Conservation (phyloP, 768 basidiomycete species). For the Psilocybe cubensis region DNA sequence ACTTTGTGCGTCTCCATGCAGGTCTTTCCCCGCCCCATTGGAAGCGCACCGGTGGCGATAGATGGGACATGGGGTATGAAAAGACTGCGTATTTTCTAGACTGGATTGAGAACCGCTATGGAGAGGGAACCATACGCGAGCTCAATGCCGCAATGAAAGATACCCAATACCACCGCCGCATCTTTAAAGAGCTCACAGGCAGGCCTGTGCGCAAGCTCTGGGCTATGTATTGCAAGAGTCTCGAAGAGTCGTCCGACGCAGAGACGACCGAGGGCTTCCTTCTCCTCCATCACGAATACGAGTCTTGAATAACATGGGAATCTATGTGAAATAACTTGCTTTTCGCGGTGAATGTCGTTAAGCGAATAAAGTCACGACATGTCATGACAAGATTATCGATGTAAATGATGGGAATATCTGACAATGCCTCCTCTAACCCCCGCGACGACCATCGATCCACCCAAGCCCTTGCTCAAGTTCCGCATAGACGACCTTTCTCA, state of each 20-base stretch:
- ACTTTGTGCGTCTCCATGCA: slow-evolving; percentile 71
- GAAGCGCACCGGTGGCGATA: slow-evolving; percentile 47
- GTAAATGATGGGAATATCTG: background rate
- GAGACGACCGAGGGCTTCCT: background rate
- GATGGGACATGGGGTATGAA: slow-evolving; percentile 80
- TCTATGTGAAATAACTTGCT: too few species aligned
- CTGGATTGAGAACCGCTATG: slow-evolving; percentile 62
- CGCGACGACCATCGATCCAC: slow-evolving; percentile 33
- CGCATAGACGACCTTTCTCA: slow-evolving; percentile 61
- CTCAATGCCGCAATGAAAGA: slow-evolving; percentile 61
- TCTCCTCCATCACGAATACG: background rate
- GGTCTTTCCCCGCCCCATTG: slow-evolving; percentile 73
- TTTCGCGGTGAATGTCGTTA: background rate
- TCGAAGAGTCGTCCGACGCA: slow-evolving; percentile 1
- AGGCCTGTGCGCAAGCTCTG: slow-evolving; percentile 17
- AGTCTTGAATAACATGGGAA: background rate
- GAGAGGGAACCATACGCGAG: slow-evolving; percentile 55
- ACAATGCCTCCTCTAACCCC: background rate
- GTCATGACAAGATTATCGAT: background rate
- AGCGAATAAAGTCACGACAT: background rate
- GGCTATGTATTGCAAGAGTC: slow-evolving; percentile 15
- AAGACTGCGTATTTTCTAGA: slow-evolving; percentile 76
- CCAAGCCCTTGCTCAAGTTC: slow-evolving; percentile 56
- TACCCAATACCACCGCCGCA: slow-evolving; percentile 47
- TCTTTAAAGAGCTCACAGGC: slow-evolving; percentile 47